Conservation (phyloP, 2,329 filamentous ascomycete genomes). For the Teratosphaeriaceae sp. region DNA sequence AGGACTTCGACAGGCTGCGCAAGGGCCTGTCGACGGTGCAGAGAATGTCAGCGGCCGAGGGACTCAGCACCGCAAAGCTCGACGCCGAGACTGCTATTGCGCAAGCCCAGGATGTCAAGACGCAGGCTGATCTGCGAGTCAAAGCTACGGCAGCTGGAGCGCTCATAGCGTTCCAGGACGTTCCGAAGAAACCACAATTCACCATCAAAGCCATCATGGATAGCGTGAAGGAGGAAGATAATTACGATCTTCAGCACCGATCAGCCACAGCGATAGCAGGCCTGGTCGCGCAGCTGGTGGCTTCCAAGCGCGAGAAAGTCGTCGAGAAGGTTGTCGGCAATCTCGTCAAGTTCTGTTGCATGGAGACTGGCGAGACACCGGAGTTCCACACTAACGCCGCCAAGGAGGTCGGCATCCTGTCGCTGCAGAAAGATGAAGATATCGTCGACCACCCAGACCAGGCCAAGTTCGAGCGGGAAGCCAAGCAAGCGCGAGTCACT, state of each 20-base stretch:
- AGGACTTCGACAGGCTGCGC: conserved; percentile 83
- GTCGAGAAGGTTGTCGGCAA: conserved; percentile 96
- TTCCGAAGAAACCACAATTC: conserved; percentile 88
- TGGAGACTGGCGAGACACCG: conserved; percentile 94
- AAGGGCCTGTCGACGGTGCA: conserved; percentile 85
- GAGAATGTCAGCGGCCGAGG: conserved; percentile 72
- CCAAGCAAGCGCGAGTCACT: conserved; percentile 81
- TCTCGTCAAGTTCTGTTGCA: conserved; percentile 93
- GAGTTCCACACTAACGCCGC: conserved; percentile 80
- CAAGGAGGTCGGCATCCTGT: conserved; percentile 76
- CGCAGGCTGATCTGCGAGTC: conserved; percentile 76
- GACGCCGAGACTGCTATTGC: conserved; percentile 66
- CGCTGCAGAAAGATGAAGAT: conserved; percentile 95
- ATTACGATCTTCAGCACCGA: conserved; percentile 75
- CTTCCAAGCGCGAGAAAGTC: conserved; percentile 70
- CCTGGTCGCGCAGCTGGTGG: conserved; percentile 80
- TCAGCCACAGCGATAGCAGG: conserved; percentile 79
- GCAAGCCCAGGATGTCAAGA: conserved; percentile 73
- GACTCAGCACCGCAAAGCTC: conserved; percentile 69
- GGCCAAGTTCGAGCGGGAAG: conserved; percentile 81
- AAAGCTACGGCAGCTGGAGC: conserved; percentile 81
- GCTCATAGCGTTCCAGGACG: conserved; percentile 74
- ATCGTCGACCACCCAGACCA: conserved; percentile 87
- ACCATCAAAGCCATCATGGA: conserved; percentile 98
- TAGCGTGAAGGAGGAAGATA: conserved; percentile 92